Evolutionary conservation across 2,329 filamentous ascomycete genomes (phyloP).

Genomic region (Talaromyces sp.): DNA sequence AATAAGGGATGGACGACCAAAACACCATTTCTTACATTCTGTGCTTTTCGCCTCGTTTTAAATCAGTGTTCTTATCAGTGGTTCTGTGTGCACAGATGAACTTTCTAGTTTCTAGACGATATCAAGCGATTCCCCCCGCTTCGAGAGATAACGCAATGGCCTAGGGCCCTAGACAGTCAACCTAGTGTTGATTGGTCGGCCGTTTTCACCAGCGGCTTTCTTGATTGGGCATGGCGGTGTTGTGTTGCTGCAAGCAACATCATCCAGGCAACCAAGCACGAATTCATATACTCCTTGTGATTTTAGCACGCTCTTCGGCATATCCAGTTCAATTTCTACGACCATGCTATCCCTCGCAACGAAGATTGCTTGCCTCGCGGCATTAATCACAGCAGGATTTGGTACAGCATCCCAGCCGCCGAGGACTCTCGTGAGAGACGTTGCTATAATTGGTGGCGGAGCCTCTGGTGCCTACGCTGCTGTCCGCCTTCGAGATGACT

Average conservation of each 20-base stretch:
- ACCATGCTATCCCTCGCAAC: background rate
- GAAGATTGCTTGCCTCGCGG: background rate
- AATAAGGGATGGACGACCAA: too few species aligned
- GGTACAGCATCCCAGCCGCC: background rate
- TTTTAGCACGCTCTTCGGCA: too few species aligned
- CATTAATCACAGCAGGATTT: background rate
- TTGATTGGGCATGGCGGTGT: background rate
- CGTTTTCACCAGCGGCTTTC: background rate
- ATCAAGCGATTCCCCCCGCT: too few species aligned
- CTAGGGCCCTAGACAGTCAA: background rate
- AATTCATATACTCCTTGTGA: too few species aligned
- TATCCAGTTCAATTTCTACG: background rate
- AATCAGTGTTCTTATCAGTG: too few species aligned
- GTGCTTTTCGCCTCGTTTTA: too few species aligned
- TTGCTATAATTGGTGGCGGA: slow-evolving; percentile 32
- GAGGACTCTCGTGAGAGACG: slow-evolving; percentile 22
- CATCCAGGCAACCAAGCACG: too few species aligned
- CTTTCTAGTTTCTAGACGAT: too few species aligned
- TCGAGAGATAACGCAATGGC: background rate
- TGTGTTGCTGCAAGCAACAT: too few species aligned
- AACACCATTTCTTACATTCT: too few species aligned
- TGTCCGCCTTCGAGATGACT: slow-evolving; percentile 24
- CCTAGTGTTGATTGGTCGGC: too few species aligned
- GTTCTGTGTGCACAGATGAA: too few species aligned
- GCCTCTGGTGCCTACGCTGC: slow-evolving; percentile 30